Conservation (phyloP, 2,329 filamentous ascomycete genomes). For the Ascochyta clinopodiicola region DNA sequence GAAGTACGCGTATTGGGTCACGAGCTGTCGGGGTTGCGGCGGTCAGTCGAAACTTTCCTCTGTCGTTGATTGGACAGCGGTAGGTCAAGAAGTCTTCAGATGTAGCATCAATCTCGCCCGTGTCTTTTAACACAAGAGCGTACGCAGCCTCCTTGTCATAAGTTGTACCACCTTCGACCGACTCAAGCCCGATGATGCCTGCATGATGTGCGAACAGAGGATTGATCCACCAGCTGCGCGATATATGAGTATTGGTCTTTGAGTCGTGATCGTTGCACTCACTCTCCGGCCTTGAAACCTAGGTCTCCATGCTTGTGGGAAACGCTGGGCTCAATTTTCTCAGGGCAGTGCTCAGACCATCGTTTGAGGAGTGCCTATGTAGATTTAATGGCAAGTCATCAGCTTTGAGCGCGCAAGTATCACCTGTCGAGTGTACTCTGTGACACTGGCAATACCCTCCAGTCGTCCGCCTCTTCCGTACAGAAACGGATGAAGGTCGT, state of each 20-base stretch:
- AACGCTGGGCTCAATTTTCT: constrained; percentile 35
- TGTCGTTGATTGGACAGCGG: constrained; percentile 48
- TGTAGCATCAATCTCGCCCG: constrained; percentile 47
- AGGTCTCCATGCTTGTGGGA: constrained; percentile 50
- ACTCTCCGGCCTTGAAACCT: constrained; percentile 57
- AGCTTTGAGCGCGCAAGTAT: constrained; percentile 6
- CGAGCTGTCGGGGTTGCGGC: constrained; percentile 50
- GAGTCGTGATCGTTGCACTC: constrained; percentile 20
- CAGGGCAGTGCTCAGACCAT: constrained; percentile 42
- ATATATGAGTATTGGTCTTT: not conserved
- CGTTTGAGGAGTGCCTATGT: constrained; percentile 42
- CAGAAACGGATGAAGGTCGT: constrained; percentile 48
- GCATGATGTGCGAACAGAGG: constrained; percentile 55
- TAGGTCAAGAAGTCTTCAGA: constrained; percentile 51
- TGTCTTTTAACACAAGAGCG: constrained; percentile 52
- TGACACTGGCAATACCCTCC: constrained; percentile 49
- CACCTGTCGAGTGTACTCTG: constrained; percentile 49
- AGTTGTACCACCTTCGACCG: constrained; percentile 52
- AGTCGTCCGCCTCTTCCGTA: constrained; percentile 54
- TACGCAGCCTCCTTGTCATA: constrained; percentile 53
- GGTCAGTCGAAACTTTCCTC: constrained; percentile 54
- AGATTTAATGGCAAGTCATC: not conserved
- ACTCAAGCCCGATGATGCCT: constrained; percentile 55
- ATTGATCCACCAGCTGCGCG: constrained; percentile 58
- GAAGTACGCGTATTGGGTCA: constrained; percentile 53